Evolutionary conservation across 768 basidiomycete species (phyloP), one percentile per base, ranked within the genome.

Genomic region (Chalciporus pseudorubinellus): DNA sequence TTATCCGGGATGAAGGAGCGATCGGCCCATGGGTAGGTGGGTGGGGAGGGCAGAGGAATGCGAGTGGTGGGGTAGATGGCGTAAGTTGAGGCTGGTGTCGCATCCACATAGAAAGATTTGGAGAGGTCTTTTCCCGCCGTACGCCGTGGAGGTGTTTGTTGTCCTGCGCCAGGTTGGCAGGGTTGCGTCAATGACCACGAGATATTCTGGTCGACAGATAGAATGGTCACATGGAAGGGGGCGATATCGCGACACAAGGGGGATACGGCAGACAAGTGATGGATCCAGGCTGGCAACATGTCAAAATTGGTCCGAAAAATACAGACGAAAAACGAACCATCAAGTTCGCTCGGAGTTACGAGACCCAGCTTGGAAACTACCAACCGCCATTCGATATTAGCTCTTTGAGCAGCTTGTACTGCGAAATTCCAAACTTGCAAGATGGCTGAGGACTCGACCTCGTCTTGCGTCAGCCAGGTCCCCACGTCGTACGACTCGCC

Each of bases 351-450:
- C 44, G 74, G 68, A 1, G 69, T 65, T 74, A 92, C 82, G 10
- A 69, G 51, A 0, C 91, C 91, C 4, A 85, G 68, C 61, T 84
- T 89, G 6, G 85, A 72, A 50, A 94, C 74, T 9, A 87, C 83
- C 11, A 93, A 70, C 46, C 85, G 77, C 92, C 92, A 94, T 63
- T 93, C 89, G 19, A 91, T 72, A 61, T 83, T 81, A 11, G 84
- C 85, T 54, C 74, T 80, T 59, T 75, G 76, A 11, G 84, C 81
- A 59, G 87, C 80, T 31, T 77, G 74, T 48, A 78, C 63, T 0
- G 77, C 79, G 66, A 93, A 89, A 13, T 76, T 75, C 89, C 90
- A 92, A 7, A 93, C 74, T 52, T 81, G 81, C 44, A 67, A 71
- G 3, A 85, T 76, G 4, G 81, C 67, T 52, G 80, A 80, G 13